phyloP scores from a whole-genome alignment of 345 rosid species.

The Gossypium herbaceum region DNA sequence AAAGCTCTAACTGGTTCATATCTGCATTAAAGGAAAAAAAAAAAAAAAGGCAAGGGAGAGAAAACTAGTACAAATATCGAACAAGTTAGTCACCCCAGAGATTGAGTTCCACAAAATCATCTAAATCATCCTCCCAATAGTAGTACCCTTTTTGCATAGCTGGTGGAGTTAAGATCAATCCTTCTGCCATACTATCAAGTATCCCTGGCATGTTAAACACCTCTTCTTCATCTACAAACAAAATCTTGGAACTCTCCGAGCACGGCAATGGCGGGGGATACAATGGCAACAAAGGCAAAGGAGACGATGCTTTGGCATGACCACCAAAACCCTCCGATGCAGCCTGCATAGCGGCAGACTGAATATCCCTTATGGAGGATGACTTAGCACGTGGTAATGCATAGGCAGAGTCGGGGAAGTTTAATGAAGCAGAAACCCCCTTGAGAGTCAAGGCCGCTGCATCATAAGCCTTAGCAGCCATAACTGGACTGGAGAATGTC shows the following conservation, averaged over 20 bases:
- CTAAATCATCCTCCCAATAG: constrained; percentile 27
- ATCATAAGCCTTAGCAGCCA: constrained; percentile 52
- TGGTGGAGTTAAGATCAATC: constrained; percentile 49
- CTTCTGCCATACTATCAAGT: constrained; percentile 55
- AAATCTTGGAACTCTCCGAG: neutral
- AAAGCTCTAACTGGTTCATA: neutral
- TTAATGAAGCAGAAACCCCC: constrained; percentile 35
- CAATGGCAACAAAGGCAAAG: neutral
- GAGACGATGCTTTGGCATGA: neutral
- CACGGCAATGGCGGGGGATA: neutral
- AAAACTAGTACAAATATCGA: neutral
- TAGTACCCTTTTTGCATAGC: constrained; percentile 37
- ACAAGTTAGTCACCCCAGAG: constrained; percentile 38
- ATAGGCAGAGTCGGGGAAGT: constrained; percentile 37
- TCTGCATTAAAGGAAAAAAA: too few relatives aligned
- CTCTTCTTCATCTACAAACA: constrained; percentile 50
- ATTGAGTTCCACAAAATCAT: constrained; percentile 30
- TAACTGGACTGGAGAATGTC: constrained; percentile 38
- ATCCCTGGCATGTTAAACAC: constrained; percentile 56
- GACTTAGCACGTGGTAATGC: constrained; percentile 35
- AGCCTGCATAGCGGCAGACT: constrained; percentile 36
- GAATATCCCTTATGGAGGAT: constrained; percentile 35
- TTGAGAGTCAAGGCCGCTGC: constrained; percentile 42
- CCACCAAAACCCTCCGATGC: constrained; percentile 15
- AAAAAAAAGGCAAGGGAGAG: too few relatives aligned